These are phyloP conservation scores for Sclerotiophoma versabilis DNA, from an alignment of 2,329 filamentous ascomycete genomes.

Conservation along the genomic window DNA sequence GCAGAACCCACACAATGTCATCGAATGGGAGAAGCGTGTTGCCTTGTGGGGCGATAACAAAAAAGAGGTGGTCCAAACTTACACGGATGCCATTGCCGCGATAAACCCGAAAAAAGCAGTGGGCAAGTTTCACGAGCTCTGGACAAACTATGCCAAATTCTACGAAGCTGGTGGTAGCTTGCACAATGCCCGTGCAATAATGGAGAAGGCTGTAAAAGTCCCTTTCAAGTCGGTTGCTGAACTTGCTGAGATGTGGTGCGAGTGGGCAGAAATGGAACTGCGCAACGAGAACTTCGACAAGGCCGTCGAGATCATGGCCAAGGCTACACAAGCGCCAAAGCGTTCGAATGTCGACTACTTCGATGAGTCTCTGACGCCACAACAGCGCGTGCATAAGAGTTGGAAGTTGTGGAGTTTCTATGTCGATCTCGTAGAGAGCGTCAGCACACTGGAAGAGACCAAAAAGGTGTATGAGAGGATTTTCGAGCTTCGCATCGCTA, in stretches of 20 bases:
- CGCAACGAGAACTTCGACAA: conserved; percentile 95
- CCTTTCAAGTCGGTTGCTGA: conserved; percentile 98
- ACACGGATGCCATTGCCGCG: conserved; percentile 90
- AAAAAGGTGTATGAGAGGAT: conserved; percentile 95
- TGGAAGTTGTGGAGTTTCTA: conserved; percentile 99
- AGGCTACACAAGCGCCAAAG: conserved; percentile 96
- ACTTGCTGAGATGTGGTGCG: conserved; percentile 97
- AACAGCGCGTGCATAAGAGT: conserved; percentile 97
- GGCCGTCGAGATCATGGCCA: conserved; percentile 94
- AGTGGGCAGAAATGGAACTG: conserved; percentile 98
- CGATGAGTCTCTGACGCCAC: conserved; percentile 89
- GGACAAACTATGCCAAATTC: conserved; percentile 96
- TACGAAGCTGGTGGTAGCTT: conserved; percentile 90
- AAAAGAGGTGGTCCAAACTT: conserved; percentile 88
- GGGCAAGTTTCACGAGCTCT: conserved; percentile 91
- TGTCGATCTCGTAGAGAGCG: conserved; percentile 95
- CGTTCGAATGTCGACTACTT: conserved; percentile 99
- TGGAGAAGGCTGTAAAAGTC: conserved; percentile 98
- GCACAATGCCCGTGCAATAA: conserved; percentile 84
- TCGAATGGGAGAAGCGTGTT: conserved; percentile 97
- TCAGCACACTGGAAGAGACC: conserved; percentile 88
- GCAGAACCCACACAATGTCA: conserved; percentile 95
- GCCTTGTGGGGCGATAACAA: conserved; percentile 94
- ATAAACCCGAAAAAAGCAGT: conserved; percentile 94
- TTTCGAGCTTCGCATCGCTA: conserved; percentile 97